phyloP scores from a whole-genome alignment of 495 filamentous ascomycete genomes.

The Hyaloscypha hepaticicola region DNA sequence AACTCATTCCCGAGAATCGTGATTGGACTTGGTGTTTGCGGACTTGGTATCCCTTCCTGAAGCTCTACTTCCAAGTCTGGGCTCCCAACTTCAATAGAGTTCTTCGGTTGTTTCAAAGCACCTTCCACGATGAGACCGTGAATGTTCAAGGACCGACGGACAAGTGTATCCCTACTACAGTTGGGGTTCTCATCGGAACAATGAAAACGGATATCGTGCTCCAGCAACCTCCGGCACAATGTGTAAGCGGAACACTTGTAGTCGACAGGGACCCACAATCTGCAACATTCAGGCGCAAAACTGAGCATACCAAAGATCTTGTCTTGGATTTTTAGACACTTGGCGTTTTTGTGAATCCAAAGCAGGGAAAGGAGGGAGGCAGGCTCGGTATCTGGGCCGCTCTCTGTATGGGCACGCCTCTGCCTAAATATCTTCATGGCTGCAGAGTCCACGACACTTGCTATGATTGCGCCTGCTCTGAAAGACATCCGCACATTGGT shows the following conservation, averaged over 20 bases:
- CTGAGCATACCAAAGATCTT: slow-evolving; percentile 16
- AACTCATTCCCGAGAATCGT: background rate
- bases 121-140: slow-evolving; percentile 1
- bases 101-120: slow-evolving; percentile 5
- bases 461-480: background rate
- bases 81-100: background rate
- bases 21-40: background rate
- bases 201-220: slow-evolving; percentile 12
- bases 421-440: slow-evolving; percentile 10
- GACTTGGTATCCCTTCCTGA: background rate
- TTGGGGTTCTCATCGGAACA: slow-evolving; percentile 14
- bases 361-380: slow-evolving; percentile 3
- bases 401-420: background rate
- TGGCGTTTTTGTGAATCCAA: slow-evolving; percentile 6
- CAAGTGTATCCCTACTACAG: slow-evolving; percentile 9
- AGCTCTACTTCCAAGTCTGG: background rate
- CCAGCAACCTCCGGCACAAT: slow-evolving; percentile 6
- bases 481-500: background rate
- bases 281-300: slow-evolving; percentile 10
- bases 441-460: background rate
- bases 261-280: slow-evolving; percentile 2
- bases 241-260: slow-evolving; percentile 1
- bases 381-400: background rate
- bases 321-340: slow-evolving; percentile 11
- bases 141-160: background rate